Base-by-base conservation (phyloP, 2,329 filamentous ascomycete species). In the Lachnellula cervina region DNA sequence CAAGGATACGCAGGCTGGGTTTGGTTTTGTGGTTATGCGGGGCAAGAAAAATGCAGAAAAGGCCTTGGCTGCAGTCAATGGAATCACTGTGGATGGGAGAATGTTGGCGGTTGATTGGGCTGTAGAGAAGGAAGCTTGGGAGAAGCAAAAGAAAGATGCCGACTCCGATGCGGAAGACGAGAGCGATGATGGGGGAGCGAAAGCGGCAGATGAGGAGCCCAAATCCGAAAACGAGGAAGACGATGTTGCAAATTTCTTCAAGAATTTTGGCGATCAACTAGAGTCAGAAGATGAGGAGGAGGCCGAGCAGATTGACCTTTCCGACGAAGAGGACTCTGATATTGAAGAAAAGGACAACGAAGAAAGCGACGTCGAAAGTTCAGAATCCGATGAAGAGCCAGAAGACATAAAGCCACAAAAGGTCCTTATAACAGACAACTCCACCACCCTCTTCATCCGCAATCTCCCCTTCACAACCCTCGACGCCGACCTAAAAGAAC, bases 51-150 rank as follows among this genome's bases (percentile, higher is more conserved):
- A 97, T 71, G 93, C 94, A 0, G 89, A 97, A 72, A 90, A 86
- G 70, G 94, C 94, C 2, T 78, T 99, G 55, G 84, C 87, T 57
- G 84, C 80, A 21, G 77, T 97, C 63, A 99, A 97, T 72, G 94
- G 93, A 56, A 97, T 90, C 70, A 83, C 88, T 59, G 80, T 99
- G 19, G 92, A 96, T 70, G 94, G 92, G 2, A 82, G 94, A 66
- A 88, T 86, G 8, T 73, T 99, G 58, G 94, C 93, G 28, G 94
- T 99, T 6, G 94, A 99, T 74, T 99, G 90, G 90, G 93, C 95
- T 34, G 91, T 97, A 3, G 90, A 97, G 58, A 96, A 95, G 75
- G 80, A 86, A 43, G 84, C 87, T 6, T 99, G 90, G 90, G 82
- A 92, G 59, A 79, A 84, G 59, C 77, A 84, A 60, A 79, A 84